Conservation (phyloP, 495 filamentous ascomycete species). For the Hypoxylon trugodes region DNA sequence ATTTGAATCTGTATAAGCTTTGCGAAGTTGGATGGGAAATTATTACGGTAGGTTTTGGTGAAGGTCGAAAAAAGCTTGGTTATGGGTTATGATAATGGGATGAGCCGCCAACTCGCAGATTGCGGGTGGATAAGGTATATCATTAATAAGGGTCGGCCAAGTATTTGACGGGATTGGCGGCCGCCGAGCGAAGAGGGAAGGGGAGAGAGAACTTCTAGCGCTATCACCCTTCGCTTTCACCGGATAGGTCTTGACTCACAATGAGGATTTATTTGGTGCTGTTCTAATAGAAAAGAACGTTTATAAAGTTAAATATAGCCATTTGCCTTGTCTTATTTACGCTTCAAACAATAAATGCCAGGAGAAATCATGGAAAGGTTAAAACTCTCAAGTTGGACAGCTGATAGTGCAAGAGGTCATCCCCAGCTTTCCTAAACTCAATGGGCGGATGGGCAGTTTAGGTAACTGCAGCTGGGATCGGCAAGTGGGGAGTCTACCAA, state of each 20-base stretch:
- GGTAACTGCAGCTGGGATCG: constrained; percentile 21
- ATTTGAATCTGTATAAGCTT: not conserved
- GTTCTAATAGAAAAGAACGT: not conserved
- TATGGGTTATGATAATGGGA: constrained; percentile 13
- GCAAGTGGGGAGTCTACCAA: constrained; percentile 25
- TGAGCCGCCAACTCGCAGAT: constrained; percentile 11
- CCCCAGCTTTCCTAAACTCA: constrained; percentile 16
- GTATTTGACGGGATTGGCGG: constrained; percentile 18
- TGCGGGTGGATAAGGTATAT: not conserved
- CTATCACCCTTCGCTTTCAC: constrained; percentile 20
- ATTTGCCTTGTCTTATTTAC: not conserved
- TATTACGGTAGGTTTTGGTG: constrained; percentile 1
- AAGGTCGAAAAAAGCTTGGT: constrained; percentile 1
- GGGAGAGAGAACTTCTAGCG: constrained; percentile 14
- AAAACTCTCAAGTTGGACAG: constrained; percentile 5
- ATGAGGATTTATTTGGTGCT: not conserved
- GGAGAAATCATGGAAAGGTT: constrained; percentile 8
- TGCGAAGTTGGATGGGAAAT: constrained; percentile 3
- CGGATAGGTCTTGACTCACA: constrained; percentile 14
- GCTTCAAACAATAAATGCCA: not conserved
- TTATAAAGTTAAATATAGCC: not conserved
- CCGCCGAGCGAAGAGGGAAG: constrained; percentile 1
- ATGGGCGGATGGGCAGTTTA: not conserved
- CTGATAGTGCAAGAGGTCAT: constrained; percentile 34
- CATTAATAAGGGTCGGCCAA: constrained; percentile 9